phyloP scores from a whole-genome alignment of 2,329 filamentous ascomycete species.

The Gnomoniopsis sp. region DNA sequence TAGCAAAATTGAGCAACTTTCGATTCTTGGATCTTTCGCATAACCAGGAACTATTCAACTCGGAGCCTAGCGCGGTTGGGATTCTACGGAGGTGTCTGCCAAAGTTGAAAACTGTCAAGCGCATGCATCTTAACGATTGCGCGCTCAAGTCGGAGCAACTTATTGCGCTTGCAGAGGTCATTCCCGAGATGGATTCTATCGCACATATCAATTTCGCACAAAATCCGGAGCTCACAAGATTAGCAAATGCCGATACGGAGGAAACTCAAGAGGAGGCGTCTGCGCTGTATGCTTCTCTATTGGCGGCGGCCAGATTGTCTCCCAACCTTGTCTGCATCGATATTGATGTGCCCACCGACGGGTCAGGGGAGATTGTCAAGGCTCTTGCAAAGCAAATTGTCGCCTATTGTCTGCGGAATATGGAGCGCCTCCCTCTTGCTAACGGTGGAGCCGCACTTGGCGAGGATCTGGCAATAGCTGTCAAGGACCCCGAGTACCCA shows the following conservation, averaged over 20 bases:
- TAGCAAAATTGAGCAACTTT: slow-evolving; percentile 68
- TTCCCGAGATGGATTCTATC: slow-evolving; percentile 77
- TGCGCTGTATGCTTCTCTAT: slow-evolving; percentile 85
- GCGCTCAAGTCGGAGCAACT: slow-evolving; percentile 81
- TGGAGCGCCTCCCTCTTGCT: slow-evolving; percentile 71
- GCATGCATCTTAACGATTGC: slow-evolving; percentile 83
- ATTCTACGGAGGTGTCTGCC: slow-evolving; percentile 80
- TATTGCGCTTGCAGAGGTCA: slow-evolving; percentile 84
- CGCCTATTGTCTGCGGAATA: slow-evolving; percentile 87
- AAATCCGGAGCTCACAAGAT: slow-evolving; percentile 67
- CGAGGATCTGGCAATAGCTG: slow-evolving; percentile 27
- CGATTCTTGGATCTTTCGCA: slow-evolving; percentile 91
- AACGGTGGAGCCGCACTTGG: slow-evolving; percentile 41
- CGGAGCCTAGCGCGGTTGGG: slow-evolving; percentile 68
- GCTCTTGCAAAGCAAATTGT: slow-evolving; percentile 92
- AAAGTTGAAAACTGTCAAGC: slow-evolving; percentile 71
- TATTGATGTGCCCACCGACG: slow-evolving; percentile 78
- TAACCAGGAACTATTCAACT: slow-evolving; percentile 76
- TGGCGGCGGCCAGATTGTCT: slow-evolving; percentile 83
- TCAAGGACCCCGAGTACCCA: slow-evolving; percentile 52
- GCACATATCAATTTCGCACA: slow-evolving; percentile 86
- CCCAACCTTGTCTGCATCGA: slow-evolving; percentile 83
- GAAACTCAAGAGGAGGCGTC: slow-evolving; percentile 87
- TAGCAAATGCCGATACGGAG: slow-evolving; percentile 74
- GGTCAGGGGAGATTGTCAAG: slow-evolving; percentile 87